phyloP scores from a whole-genome alignment of 257 asterid genomes.

The Forsythia viridissima region DNA sequence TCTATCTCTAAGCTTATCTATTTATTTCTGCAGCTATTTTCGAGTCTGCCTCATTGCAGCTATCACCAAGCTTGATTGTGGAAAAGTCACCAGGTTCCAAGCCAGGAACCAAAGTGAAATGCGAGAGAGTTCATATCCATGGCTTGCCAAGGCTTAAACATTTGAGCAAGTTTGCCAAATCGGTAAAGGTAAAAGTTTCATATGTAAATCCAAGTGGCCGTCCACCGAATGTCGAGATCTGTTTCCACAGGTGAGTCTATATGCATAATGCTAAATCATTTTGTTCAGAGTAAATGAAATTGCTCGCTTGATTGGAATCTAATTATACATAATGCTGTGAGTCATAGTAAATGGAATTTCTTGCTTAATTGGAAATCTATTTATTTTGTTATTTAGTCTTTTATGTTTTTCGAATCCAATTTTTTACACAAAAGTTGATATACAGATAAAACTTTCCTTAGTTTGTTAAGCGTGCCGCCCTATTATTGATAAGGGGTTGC shows the following conservation, averaged over 20 bases:
- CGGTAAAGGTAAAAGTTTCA: slow-evolving; percentile 65
- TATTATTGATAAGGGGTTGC: background rate
- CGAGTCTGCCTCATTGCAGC: slow-evolving; percentile 42
- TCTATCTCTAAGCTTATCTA: background rate
- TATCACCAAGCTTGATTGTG: slow-evolving; percentile 58
- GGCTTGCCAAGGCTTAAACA: slow-evolving; percentile 68
- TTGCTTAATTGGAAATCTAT: background rate
- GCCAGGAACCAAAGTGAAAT: slow-evolving; percentile 69
- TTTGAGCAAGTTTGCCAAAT: slow-evolving; percentile 64
- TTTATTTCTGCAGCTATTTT: slow-evolving; percentile 56
- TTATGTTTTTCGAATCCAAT: background rate
- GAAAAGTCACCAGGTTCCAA: slow-evolving; percentile 76
- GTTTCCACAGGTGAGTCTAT: slow-evolving; percentile 87
- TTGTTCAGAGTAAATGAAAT: background rate
- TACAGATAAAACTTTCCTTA: background rate
- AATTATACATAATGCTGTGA: background rate
- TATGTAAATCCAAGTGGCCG: slow-evolving; percentile 42
- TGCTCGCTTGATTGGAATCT: background rate
- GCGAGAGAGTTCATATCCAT: slow-evolving; percentile 69
- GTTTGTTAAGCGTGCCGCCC: slow-evolving; percentile 3
- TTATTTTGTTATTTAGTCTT: background rate
- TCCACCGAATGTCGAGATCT: slow-evolving; percentile 52
- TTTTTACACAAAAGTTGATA: slow-evolving; percentile 9
- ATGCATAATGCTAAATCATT: slow-evolving; percentile 11
- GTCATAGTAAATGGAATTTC: background rate